phyloP scores from a whole-genome alignment of 352 stramenopile species.

The Globisporangium canariense region DNA sequence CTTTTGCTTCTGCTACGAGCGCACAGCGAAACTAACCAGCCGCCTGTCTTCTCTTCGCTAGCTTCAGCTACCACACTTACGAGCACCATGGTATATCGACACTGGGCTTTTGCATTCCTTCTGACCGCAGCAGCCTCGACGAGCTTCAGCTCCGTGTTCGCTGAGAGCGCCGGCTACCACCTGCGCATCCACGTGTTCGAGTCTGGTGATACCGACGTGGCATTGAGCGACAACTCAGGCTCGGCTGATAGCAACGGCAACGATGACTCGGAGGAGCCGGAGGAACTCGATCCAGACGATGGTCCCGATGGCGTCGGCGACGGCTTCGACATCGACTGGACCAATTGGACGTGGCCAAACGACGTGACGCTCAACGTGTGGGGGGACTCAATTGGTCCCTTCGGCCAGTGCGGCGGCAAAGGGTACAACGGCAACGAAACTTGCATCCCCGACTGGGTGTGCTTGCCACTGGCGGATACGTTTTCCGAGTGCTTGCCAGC shows the following conservation, averaged over 20 bases:
- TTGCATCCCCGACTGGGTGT: constrained; percentile 12
- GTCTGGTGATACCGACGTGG: background rate
- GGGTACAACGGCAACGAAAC: constrained; percentile 17
- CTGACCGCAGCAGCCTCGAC: background rate
- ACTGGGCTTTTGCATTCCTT: background rate
- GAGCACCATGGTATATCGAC: background rate
- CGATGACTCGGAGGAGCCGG: background rate
- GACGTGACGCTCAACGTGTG: constrained; percentile 13
- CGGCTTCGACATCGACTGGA: constrained; percentile 14
- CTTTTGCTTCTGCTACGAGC: background rate
- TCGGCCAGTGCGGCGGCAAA: constrained; percentile 14
- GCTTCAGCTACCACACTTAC: background rate
- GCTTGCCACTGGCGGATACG: constrained; percentile 8
- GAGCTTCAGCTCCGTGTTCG: background rate
- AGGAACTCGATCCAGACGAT: constrained; percentile 4
- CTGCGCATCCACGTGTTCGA: background rate
- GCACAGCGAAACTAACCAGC: background rate
- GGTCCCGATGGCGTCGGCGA: constrained; percentile 17
- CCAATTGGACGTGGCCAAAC: constrained; percentile 11
- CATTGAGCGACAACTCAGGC: background rate
- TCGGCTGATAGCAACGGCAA: background rate
- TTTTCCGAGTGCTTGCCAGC: constrained; percentile 14
- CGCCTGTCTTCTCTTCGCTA: background rate
- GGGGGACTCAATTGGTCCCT: constrained; percentile 15
- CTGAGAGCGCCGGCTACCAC: background rate